Evolutionary conservation across 495 filamentous ascomycete genomes (phyloP).

Genomic region (Podospora australis): DNA sequence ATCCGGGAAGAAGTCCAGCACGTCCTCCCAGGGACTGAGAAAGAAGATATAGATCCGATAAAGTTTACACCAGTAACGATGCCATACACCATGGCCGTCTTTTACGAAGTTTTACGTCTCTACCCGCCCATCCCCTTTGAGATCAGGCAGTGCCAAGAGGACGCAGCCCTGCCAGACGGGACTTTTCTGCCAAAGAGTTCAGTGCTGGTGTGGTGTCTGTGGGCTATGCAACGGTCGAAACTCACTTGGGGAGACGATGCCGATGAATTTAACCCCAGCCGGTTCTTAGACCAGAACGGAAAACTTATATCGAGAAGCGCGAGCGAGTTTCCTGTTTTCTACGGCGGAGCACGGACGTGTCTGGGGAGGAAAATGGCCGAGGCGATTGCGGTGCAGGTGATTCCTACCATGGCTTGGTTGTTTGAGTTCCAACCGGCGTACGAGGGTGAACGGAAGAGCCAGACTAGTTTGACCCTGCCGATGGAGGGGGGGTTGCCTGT

Average conservation of each 20-base stretch:
- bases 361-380: conserved; percentile 58
- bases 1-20: conserved; percentile 38
- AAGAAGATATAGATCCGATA: too few relatives aligned
- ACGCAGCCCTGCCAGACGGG: conserved; percentile 50
- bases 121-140: conserved; percentile 58
- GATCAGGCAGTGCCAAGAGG: conserved; percentile 47
- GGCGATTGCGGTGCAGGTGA: conserved; percentile 45
- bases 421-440: conserved; percentile 44
- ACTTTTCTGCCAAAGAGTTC: conserved; percentile 47
- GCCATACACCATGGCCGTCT: conserved; percentile 51
- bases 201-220: conserved; percentile 52
- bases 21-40: conserved; percentile 11
- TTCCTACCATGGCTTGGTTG: conserved; percentile 38
- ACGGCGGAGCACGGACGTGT: conserved; percentile 51
- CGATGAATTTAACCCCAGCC: conserved; percentile 44
- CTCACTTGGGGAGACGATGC: conserved; percentile 52
- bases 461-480: conserved; percentile 53
- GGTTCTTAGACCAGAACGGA: conserved; percentile 41
- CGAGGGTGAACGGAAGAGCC: conserved; percentile 41
- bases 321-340: conserved; percentile 56
- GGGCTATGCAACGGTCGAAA: conserved; percentile 53
- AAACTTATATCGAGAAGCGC: conserved; percentile 38
- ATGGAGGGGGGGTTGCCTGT: conserved; percentile 55
- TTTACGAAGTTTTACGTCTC: conserved; percentile 50
- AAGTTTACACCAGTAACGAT: conserved; percentile 37